Conservation (phyloP, 2,329 filamentous ascomycete genomes). For the Cyphellophora attinorum region DNA sequence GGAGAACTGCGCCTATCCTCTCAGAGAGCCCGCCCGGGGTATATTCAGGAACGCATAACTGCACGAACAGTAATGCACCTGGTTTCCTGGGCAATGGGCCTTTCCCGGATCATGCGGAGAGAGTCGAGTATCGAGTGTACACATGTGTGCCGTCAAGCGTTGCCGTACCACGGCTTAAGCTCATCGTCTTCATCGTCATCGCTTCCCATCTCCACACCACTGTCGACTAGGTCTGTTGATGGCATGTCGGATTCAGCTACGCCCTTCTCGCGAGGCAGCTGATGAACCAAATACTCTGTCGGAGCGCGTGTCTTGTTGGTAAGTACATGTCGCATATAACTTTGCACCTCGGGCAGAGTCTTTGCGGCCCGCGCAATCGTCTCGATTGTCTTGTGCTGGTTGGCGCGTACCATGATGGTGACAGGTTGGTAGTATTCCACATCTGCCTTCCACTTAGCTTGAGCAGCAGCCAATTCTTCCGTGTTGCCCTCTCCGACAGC, state of each 20-base stretch:
- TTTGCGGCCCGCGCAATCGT: slow-evolving; percentile 48
- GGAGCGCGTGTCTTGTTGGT: slow-evolving; percentile 46
- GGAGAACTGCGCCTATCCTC: no score
- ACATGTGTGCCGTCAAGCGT: no score
- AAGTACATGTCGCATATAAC: slow-evolving; percentile 49
- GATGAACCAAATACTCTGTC: slow-evolving; percentile 45
- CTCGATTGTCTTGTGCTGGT: slow-evolving; percentile 43
- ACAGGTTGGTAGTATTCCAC: slow-evolving; percentile 42
- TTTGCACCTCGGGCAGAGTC: slow-evolving; percentile 41
- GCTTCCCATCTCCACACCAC: slow-evolving; percentile 17
- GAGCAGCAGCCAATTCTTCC: slow-evolving; percentile 15
- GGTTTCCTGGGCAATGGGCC: no score
- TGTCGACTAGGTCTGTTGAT: slow-evolving; percentile 15
- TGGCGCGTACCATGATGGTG: slow-evolving; percentile 48
- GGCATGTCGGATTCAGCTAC: slow-evolving; percentile 4
- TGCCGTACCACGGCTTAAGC: slow-evolving; percentile 16
- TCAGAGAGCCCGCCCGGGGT: no score
- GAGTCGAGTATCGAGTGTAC: no score
- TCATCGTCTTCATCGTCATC: slow-evolving; percentile 17
- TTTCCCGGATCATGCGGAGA: no score
- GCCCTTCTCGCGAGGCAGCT: slow-evolving; percentile 37
- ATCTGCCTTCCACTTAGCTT: slow-evolving; percentile 26
- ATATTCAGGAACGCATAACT: no score
- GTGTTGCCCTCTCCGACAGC: slow-evolving; percentile 1
- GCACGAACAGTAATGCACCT: no score